Evolutionary conservation across 2,329 filamentous ascomycete species (phyloP), one percentile per base, ranked within the genome.

Genomic region (Cladosporium sp.): DNA sequence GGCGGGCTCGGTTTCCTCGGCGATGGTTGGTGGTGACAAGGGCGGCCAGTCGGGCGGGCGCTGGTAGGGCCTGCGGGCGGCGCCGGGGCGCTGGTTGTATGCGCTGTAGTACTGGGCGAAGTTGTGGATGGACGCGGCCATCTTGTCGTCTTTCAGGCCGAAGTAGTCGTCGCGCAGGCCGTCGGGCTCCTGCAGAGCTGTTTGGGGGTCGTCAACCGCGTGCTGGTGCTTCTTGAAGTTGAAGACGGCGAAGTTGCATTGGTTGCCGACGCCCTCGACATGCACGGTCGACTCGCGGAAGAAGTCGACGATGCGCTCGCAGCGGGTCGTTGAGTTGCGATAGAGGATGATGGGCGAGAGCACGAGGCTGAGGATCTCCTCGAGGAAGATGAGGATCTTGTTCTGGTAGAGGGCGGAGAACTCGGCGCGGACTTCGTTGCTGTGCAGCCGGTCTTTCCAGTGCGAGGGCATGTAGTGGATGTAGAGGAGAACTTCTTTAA

Each of bases 211-310:
- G 46, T 70, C 66, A 42, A 68, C 66, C 4, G 72, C 72, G 58
- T 77, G 78, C 44, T 81, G 78, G 18, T 85, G 87, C 67, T 90
- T 92, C 69, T 95, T 91, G 73, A 97, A 97, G 58, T 96, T 89
- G 63, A 98, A 98, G 34, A 95, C 89, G 3, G 93, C 93, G 72
- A 96, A 97, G 1, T 92, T 96, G 70, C 93, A 98, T 9, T 97
- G 89, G 59, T 96, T 92, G 18, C 93, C 93, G 34, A 98, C 79
- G 0, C 93, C 93, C 65, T 98, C 93, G 13, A 98, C 92, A 61
- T 98, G 91, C 18, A 98, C 84, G 0, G 93, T 97, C 61, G 97
- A 96, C 67, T 98, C 93, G 37, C 93, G 85, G 75, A 98, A 97
- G 71, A 98, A 98, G 71, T 98, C 93, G 54, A 97, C 85, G 58